These are phyloP conservation scores for Podila epigama DNA, from an alignment of 192 early-diverging fungal genomes.

Conservation along the genomic window DNA sequence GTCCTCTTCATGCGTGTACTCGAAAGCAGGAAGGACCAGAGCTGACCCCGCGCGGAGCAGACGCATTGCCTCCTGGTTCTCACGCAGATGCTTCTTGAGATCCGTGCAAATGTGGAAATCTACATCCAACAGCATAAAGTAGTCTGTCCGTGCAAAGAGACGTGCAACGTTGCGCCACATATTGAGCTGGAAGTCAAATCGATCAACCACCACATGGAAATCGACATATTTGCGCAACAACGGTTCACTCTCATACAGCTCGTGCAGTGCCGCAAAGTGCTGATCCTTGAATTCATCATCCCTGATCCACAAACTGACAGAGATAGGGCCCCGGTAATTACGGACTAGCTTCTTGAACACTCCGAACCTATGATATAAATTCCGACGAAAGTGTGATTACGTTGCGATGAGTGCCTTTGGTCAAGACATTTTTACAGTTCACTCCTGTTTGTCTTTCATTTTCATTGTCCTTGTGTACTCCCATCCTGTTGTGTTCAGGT, in stretches of 20 bases:
- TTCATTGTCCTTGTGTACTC: background rate
- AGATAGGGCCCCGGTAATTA: slow-evolving; percentile 57
- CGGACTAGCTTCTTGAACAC: slow-evolving; percentile 47
- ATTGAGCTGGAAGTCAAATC: slow-evolving; percentile 69
- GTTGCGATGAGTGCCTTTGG: background rate
- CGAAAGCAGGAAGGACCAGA: slow-evolving; percentile 68
- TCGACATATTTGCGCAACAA: slow-evolving; percentile 61
- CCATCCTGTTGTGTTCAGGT: background rate
- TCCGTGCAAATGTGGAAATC: slow-evolving; percentile 68
- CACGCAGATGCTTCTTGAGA: slow-evolving; percentile 50
- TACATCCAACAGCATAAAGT: slow-evolving; percentile 67
- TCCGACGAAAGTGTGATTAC: background rate
- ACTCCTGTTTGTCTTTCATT: background rate
- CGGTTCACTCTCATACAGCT: slow-evolving; percentile 57
- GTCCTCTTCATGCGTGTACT: slow-evolving; percentile 60
- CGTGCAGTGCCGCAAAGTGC: slow-evolving; percentile 57
- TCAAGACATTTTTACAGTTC: background rate
- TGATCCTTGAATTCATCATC: slow-evolving; percentile 58
- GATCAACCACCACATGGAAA: slow-evolving; percentile 66
- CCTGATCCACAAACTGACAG: slow-evolving; percentile 64
- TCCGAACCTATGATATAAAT: slow-evolving; percentile 29
- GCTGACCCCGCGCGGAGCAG: slow-evolving; percentile 56
- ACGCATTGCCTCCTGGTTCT: slow-evolving; percentile 45
- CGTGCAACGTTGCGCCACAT: slow-evolving; percentile 72
- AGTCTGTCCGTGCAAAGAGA: slow-evolving; percentile 66